Evolutionary conservation across 805 yeast genomes (phyloP).

Genomic region (Metschnikowia dekortorum): DNA sequence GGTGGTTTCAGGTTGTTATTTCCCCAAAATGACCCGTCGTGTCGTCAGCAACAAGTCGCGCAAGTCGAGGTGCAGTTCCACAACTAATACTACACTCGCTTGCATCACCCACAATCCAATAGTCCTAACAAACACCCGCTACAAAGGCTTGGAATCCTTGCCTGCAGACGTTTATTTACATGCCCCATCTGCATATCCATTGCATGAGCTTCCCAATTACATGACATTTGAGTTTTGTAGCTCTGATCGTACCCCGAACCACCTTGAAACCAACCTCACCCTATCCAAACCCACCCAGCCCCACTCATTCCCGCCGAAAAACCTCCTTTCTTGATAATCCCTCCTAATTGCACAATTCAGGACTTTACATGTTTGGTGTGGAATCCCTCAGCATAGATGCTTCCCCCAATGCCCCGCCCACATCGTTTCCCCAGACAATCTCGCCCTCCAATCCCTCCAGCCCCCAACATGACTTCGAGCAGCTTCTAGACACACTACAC

Average conservation of each 20-base stretch:
- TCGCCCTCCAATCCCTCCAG: neutral
- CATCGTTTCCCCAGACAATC: conserved; percentile 3
- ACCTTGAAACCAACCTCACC: neutral
- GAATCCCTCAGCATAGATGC: neutral
- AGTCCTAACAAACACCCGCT: no score
- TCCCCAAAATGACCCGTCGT: neutral
- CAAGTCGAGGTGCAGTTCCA: conserved; percentile 1
- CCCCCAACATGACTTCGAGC: conserved; percentile 3
- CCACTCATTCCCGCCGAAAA: neutral
- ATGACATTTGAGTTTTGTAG: neutral
- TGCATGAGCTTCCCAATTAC: neutral
- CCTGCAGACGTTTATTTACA: neutral
- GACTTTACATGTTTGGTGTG: neutral
- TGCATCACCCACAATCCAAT: neutral
- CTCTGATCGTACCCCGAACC: neutral
- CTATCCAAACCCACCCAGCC: neutral
- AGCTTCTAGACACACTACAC: conserved; percentile 10
- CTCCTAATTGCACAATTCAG: neutral
- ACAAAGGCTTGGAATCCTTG: neutral
- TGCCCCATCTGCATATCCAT: neutral
- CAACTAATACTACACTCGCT: neutral
- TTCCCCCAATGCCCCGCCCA: neutral
- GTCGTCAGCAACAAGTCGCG: neutral
- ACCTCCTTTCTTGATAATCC: neutral
- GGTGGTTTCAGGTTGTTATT: neutral